phyloP scores from a whole-genome alignment of 108 stramenopile species.

The Cylindrotheca closterium region DNA sequence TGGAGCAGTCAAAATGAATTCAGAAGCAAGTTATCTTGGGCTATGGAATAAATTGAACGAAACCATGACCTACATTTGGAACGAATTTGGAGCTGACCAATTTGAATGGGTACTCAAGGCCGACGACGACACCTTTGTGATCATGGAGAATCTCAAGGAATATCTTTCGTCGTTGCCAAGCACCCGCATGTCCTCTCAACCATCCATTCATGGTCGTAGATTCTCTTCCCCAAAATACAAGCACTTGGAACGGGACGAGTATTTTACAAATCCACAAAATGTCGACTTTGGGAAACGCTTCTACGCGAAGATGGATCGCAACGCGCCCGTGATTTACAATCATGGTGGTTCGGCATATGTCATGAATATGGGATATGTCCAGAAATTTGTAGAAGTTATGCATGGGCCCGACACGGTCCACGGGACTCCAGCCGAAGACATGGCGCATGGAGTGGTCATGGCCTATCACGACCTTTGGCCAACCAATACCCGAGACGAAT shows the following conservation, averaged over 20 bases:
- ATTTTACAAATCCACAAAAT: constrained; percentile 4
- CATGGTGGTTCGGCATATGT: constrained; percentile 6
- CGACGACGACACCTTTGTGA: constrained; percentile 11
- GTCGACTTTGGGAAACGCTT: constrained; percentile 3
- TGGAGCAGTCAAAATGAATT: constrained; percentile 3
- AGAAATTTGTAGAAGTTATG: background rate
- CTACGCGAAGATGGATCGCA: background rate
- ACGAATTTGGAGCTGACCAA: background rate
- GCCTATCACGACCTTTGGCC: background rate
- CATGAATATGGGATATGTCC: constrained; percentile 3
- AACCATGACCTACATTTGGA: background rate
- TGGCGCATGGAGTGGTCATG: constrained; percentile 6
- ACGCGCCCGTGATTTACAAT: background rate
- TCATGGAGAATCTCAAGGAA: constrained; percentile 9
- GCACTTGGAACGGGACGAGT: constrained; percentile 5
- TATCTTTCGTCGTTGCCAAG: background rate
- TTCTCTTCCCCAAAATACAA: constrained; percentile 3
- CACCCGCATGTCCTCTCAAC: no score
- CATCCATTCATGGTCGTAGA: no score
- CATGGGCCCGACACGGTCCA: constrained; percentile 3
- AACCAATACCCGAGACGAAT: background rate
- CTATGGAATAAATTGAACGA: constrained; percentile 17
- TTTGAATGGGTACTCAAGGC: constrained; percentile 10
- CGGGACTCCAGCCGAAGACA: constrained; percentile 8
- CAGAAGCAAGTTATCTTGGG: background rate